Conservation (phyloP, 1,284 basidiomycete genomes). For the Porogramme epimiltina region DNA sequence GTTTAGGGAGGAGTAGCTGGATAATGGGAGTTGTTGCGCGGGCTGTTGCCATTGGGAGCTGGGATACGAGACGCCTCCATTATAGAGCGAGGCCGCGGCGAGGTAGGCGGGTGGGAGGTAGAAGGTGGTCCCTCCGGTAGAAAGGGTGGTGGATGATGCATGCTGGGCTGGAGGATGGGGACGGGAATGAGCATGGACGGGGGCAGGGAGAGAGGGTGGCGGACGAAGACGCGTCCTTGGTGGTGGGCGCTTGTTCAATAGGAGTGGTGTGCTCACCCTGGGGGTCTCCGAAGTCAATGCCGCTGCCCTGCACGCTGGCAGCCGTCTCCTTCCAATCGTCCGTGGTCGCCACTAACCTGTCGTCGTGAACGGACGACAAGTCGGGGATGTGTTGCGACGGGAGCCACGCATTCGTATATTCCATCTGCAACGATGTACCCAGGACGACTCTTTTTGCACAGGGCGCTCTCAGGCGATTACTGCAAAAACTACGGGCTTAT, state of each 20-base stretch:
- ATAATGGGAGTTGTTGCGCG: slow-evolving; percentile 57
- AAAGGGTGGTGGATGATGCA: slow-evolving; percentile 32
- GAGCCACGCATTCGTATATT: slow-evolving; percentile 58
- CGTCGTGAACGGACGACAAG: slow-evolving; percentile 41
- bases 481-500: slow-evolving; percentile 57
- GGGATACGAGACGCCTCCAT: slow-evolving; percentile 48
- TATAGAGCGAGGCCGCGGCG: slow-evolving; percentile 50
- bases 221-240: slow-evolving; percentile 15
- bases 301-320: slow-evolving; percentile 36
- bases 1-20: slow-evolving; percentile 73
- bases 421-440: slow-evolving; percentile 43
- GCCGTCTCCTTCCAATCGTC: slow-evolving; percentile 52
- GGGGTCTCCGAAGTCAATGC: slow-evolving; percentile 42
- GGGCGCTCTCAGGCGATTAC: slow-evolving; percentile 49
- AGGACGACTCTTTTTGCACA: slow-evolving; percentile 43
- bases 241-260: slow-evolving; percentile 23
- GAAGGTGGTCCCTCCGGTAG: slow-evolving; percentile 41
- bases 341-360: slow-evolving; percentile 34
- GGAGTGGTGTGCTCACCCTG: slow-evolving; percentile 35
- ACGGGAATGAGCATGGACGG: slow-evolving; percentile 18
- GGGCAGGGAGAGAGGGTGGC: slow-evolving; percentile 3
- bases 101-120: slow-evolving; percentile 39
- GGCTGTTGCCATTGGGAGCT: slow-evolving; percentile 44
- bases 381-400: slow-evolving; percentile 44
- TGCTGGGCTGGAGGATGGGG: slow-evolving; percentile 22